Conservation (phyloP, 495 filamentous ascomycete species). For the Penicillium silybi region DNA sequence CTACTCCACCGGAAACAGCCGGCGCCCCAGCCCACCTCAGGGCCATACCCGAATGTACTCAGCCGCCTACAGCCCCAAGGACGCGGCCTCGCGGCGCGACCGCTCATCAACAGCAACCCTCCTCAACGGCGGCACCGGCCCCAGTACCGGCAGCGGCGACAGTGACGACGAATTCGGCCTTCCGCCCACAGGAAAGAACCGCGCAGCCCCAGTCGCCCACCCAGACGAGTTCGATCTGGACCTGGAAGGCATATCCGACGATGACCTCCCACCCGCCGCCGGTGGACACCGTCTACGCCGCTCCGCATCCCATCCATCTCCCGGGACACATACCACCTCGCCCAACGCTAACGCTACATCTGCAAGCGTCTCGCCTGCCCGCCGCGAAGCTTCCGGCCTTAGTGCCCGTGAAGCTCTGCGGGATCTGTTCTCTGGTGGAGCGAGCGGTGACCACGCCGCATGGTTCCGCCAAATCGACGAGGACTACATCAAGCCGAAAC, state of each 20-base stretch:
- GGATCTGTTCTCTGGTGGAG: slow-evolving; percentile 65
- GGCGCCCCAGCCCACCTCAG: slow-evolving; percentile 45
- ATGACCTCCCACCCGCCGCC: slow-evolving; percentile 50
- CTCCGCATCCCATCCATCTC: slow-evolving; percentile 49
- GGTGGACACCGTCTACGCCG: slow-evolving; percentile 45
- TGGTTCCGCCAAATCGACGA: slow-evolving; percentile 95
- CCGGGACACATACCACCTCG: slow-evolving; percentile 16
- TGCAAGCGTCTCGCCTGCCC: slow-evolving; percentile 28
- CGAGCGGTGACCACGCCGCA: slow-evolving; percentile 81
- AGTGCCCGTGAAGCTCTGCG: slow-evolving; percentile 64
- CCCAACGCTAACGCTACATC: slow-evolving; percentile 11
- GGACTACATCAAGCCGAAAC: slow-evolving; percentile 90
- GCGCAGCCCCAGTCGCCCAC: slow-evolving; percentile 56
- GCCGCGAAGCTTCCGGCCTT: slow-evolving; percentile 26
- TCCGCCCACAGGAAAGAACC: slow-evolving; percentile 47
- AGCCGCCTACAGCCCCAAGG: slow-evolving; percentile 52
- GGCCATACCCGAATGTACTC: slow-evolving; percentile 51
- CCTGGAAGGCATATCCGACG: slow-evolving; percentile 41
- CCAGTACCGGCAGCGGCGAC: slow-evolving; percentile 40
- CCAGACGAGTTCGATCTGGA: slow-evolving; percentile 48
- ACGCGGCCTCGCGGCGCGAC: slow-evolving; percentile 37
- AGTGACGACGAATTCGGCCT: slow-evolving; percentile 53
- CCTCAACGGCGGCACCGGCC: slow-evolving; percentile 28
- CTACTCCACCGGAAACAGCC: slow-evolving; percentile 55
- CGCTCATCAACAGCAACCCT: slow-evolving; percentile 39